Percentiles rank a stretch among this genome's conserved stretches.
Conservation (phyloP, 768 basidiomycete genomes). For the Boletus rex-veris region DNA sequence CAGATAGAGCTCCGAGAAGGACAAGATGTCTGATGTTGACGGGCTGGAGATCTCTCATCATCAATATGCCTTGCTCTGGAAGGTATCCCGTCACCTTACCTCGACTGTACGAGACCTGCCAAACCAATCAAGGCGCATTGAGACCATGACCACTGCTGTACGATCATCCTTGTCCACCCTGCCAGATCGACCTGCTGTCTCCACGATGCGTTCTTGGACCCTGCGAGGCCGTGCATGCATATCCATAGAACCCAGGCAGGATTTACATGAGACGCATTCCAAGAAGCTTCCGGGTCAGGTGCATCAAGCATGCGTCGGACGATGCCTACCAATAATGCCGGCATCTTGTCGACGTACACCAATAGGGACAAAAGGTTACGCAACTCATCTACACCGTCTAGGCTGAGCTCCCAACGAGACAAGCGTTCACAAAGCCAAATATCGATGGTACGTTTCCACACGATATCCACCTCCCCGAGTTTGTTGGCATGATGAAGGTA, state of each 20-base stretch:
- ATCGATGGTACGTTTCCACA: constrained; percentile 56
- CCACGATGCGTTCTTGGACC: constrained; percentile 46
- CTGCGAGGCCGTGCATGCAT: constrained; percentile 50
- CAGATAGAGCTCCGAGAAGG: constrained; percentile 51
- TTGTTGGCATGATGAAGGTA: constrained; percentile 45
- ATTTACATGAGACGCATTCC: constrained; percentile 36
- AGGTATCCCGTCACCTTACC: constrained; percentile 32
- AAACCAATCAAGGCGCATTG: constrained; percentile 54
- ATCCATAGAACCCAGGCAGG: constrained; percentile 55
- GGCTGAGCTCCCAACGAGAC: constrained; percentile 36
- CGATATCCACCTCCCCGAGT: constrained; percentile 53
- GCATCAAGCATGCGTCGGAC: constrained; percentile 39
- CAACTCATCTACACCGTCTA: constrained; percentile 48
- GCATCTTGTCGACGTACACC: constrained; percentile 45
- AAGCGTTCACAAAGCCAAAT: constrained; percentile 45
- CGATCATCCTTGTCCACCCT: constrained; percentile 44
- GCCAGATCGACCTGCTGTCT: constrained; percentile 42
- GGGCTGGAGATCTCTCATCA: constrained; percentile 9
- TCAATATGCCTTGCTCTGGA: neutral
- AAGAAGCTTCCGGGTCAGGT: constrained; percentile 29
- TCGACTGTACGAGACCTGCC: constrained; percentile 43
- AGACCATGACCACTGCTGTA: constrained; percentile 57
- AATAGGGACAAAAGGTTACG: constrained; percentile 54
- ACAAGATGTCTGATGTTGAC: constrained; percentile 22
- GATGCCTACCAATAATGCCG: constrained; percentile 42